phyloP scores from a whole-genome alignment of 768 basidiomycete genomes.

The Pleurotus tuber-regium region DNA sequence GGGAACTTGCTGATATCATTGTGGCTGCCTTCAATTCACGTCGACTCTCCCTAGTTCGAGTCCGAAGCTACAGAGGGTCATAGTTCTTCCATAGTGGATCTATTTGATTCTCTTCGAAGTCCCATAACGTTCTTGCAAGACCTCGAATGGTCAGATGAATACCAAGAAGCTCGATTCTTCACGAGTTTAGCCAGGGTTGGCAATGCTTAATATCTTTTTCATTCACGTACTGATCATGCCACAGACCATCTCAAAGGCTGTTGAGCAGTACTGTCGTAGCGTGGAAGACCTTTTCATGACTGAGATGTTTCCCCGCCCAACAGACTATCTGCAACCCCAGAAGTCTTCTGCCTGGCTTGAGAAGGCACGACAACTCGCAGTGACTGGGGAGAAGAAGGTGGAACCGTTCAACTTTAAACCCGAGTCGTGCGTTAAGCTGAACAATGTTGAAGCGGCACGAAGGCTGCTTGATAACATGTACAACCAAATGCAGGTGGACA shows the following conservation, averaged over 20 bases:
- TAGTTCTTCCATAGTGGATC: constrained; percentile 95
- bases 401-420: constrained; percentile 94
- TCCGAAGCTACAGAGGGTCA: constrained; percentile 78
- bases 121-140: constrained; percentile 87
- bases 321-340: constrained; percentile 77
- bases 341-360: constrained; percentile 89
- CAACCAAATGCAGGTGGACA: constrained; percentile 86
- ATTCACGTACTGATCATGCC: not conserved
- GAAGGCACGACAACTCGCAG: constrained; percentile 75
- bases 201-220: not conserved
- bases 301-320: constrained; percentile 91
- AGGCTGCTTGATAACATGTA: constrained; percentile 93
- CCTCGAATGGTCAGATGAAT: constrained; percentile 89
- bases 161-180: constrained; percentile 86
- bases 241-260: constrained; percentile 88
- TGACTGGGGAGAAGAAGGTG: constrained; percentile 83
- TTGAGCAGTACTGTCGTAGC: constrained; percentile 88
- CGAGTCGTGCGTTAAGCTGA: constrained; percentile 94
- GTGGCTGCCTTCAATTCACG: constrained; percentile 2
- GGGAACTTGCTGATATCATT: constrained; percentile 11
- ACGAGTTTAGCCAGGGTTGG: constrained; percentile 83
- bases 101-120: constrained; percentile 91
- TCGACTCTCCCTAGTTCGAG: constrained; percentile 56
- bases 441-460: constrained; percentile 93
- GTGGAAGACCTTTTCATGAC: constrained; percentile 88